Evolutionary conservation across 1,139 yeast species (phyloP).

Genomic region (Protomyces gravidus): DNA sequence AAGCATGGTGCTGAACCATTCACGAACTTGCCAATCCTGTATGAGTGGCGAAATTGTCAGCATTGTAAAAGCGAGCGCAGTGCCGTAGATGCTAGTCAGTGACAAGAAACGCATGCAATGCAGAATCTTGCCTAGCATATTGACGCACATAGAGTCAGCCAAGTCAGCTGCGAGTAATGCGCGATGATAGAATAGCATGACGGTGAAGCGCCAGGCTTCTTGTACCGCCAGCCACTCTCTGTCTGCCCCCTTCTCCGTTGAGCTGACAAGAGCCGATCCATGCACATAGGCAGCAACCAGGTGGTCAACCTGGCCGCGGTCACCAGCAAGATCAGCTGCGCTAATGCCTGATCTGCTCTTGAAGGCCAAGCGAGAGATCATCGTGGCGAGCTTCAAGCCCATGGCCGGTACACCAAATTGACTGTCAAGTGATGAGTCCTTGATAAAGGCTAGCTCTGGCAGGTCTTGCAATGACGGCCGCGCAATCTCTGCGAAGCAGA

Average conservation of each 20-base stretch:
- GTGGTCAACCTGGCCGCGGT: neutral
- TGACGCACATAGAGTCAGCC: neutral
- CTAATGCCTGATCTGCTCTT: neutral
- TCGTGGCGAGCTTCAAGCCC: conserved; percentile 11
- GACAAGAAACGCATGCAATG: conserved; percentile 10
- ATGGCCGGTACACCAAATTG: conserved; percentile 14
- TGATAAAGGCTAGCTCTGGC: conserved; percentile 3
- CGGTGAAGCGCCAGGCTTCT: conserved; percentile 16
- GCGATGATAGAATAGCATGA: conserved; percentile 12
- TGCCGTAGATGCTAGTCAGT: conserved; percentile 9
- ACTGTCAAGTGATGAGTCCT: conserved; percentile 1
- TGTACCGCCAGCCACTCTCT: conserved; percentile 5
- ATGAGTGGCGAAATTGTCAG: conserved; percentile 18
- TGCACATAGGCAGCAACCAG: conserved; percentile 3
- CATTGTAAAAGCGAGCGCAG: conserved; percentile 16
- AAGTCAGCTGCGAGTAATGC: neutral
- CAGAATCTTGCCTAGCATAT: conserved; percentile 1
- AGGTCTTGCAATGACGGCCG: conserved; percentile 9
- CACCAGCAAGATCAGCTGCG: neutral
- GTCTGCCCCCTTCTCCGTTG: neutral
- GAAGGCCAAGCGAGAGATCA: conserved; percentile 7
- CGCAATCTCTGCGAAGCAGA: conserved; percentile 19
- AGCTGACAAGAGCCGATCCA: neutral
- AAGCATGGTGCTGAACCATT: conserved; percentile 9
- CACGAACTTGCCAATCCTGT: neutral